Evolutionary conservation across 2,329 filamentous ascomycete genomes (phyloP).

Genomic region (Purpureocillium takamizusanense): DNA sequence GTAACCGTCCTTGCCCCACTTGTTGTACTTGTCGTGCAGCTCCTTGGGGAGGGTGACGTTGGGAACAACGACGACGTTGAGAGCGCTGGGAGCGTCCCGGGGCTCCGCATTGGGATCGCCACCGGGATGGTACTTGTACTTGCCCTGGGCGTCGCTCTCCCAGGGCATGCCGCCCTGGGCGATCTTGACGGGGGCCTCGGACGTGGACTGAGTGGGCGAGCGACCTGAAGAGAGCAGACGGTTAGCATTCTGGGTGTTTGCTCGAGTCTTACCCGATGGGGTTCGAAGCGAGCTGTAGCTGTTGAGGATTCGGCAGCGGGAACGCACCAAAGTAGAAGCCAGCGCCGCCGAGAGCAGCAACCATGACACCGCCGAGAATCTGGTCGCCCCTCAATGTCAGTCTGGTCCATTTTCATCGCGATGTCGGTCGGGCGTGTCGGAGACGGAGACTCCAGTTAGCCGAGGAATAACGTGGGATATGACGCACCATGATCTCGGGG

Average conservation of each 20-base stretch:
- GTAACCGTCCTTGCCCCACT: conserved; percentile 98
- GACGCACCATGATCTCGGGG: conserved; percentile 36
- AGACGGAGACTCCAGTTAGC: conserved; percentile 6
- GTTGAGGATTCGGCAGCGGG: neutral
- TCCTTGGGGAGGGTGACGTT: conserved; percentile 88
- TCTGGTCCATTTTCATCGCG: no score
- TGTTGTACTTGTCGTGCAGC: conserved; percentile 97
- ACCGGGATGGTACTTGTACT: conserved; percentile 75
- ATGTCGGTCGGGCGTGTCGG: neutral
- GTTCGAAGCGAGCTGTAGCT: neutral
- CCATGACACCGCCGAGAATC: conserved; percentile 90
- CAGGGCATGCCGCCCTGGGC: conserved; percentile 79
- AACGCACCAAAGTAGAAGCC: conserved; percentile 77
- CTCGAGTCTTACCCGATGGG: no score
- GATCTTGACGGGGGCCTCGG: conserved; percentile 69
- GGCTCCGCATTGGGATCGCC: conserved; percentile 68
- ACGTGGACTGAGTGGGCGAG: conserved; percentile 76
- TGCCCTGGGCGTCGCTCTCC: conserved; percentile 58
- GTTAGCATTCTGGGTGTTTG: no score
- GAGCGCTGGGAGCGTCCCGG: conserved; percentile 85
- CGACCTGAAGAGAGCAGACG: conserved; percentile 44
- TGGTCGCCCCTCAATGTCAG: conserved; percentile 26
- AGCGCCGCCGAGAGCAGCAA: conserved; percentile 75
- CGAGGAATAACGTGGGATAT: conserved; percentile 17
- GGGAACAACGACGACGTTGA: conserved; percentile 91